Conservation (phyloP, 2,329 filamentous ascomycete species). For the Exserohilum turcica region DNA sequence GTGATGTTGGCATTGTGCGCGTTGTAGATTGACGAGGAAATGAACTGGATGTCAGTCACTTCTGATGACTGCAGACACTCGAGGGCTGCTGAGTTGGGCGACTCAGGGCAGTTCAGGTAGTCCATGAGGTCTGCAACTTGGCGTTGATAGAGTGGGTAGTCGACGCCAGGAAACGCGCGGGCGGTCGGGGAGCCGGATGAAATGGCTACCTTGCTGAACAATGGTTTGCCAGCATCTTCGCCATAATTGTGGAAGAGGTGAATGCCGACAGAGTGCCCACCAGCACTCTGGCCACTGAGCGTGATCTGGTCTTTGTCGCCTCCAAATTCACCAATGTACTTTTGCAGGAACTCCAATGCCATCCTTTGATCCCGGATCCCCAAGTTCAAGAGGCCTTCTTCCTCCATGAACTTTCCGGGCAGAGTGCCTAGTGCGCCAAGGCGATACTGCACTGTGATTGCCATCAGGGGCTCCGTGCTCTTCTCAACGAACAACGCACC, state of each 20-base stretch:
- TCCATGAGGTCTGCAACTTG: slow-evolving; percentile 42
- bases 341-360: slow-evolving; percentile 47
- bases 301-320: slow-evolving; percentile 50
- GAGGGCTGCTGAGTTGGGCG: slow-evolving; percentile 39
- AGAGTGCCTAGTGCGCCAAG: slow-evolving; percentile 43
- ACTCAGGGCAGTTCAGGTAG: slow-evolving; percentile 31
- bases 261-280: slow-evolving; percentile 45
- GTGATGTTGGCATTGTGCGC: slow-evolving; percentile 50
- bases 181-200: slow-evolving; percentile 45
- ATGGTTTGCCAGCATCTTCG: slow-evolving; percentile 33
- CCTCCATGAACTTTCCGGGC: slow-evolving; percentile 41
- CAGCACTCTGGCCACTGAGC: slow-evolving; percentile 50
- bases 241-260: slow-evolving; percentile 47
- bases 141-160: slow-evolving; percentile 37
- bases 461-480: slow-evolving; percentile 39
- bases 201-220: slow-evolving; percentile 43
- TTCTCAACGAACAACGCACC: slow-evolving; percentile 42
- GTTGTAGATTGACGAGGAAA: slow-evolving; percentile 49
- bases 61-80: slow-evolving; percentile 49
- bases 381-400: slow-evolving; percentile 42
- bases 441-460: slow-evolving; percentile 44
- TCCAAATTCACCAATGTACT: slow-evolving; percentile 47
- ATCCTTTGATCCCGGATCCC: slow-evolving; percentile 39
- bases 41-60: slow-evolving; percentile 46
- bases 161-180: slow-evolving; percentile 41